Base-by-base conservation (phyloP, 1,284 basidiomycete genomes). In the Tilletia caries region DNA sequence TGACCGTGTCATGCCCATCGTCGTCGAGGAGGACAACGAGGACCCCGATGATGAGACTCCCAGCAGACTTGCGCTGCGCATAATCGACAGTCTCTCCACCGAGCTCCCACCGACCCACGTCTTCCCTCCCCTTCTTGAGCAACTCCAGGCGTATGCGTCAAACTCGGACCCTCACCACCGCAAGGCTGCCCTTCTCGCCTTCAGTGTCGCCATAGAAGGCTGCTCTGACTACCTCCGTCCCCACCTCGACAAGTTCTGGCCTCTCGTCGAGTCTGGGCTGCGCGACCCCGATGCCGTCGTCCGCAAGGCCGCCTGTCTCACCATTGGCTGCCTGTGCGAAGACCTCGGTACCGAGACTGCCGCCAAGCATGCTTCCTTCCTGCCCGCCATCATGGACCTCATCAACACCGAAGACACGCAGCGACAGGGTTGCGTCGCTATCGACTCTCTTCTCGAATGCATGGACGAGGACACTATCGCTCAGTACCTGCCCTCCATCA, bases 151-250 rank as follows among this genome's bases (percentile, higher is more conserved):
- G 46, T 83, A 82, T 70, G 78, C 79, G 68, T 32, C 65, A 66
- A 75, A 78, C 71, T 69, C 75, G 64, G 78, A 81, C 70, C 86
- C 89, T 67, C 85, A 88, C 76, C 85, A 87, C 79, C 91, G 96
- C 73, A 95, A 96, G 75, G 92, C 93, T 65, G 96, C 95, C 6
- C 91, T 98, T 86, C 93, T 97, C 83, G 91, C 95, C 3, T 91
- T 99, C 70, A 96, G 95, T 78, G 93, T 98, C 65, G 89, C 91
- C 64, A 94, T 98, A 70, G 96, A 99, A 84, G 96, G 96, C 29
- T 98, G 95, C 87, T 94, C 92, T 84, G 94, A 98, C 86, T 98
- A 88, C 86, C 98, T 98, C 88, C 92, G 93, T 41, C 94, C 95
- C 5, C 89, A 95, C 79, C 93, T 98, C 88, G 86, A 86, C 76